phyloP scores from a whole-genome alignment of 768 basidiomycete genomes.

The Mycena olivaceomarginata region DNA sequence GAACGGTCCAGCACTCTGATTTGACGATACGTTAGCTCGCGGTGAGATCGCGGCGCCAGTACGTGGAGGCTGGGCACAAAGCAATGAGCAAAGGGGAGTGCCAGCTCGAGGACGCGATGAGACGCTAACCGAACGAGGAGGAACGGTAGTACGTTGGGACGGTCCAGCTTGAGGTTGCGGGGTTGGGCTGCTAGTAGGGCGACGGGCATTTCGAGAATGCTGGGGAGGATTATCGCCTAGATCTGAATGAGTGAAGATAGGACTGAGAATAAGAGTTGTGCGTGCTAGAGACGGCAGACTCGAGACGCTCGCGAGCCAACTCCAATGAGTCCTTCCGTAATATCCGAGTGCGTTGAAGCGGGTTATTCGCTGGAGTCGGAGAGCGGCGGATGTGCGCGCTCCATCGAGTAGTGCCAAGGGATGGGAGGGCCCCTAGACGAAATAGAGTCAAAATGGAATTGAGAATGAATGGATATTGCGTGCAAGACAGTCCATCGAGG shows the following conservation, averaged over 20 bases:
- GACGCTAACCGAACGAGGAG: no score
- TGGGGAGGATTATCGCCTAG: neutral
- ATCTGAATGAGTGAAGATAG: neutral
- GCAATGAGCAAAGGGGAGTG: neutral
- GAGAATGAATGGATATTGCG: neutral
- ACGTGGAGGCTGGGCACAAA: no score
- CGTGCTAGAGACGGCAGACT: neutral
- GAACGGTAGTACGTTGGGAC: neutral
- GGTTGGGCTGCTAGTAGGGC: neutral
- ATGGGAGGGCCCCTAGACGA: neutral
- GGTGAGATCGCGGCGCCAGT: no score
- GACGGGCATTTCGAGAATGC: no score
- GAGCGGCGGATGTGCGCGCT: no score
- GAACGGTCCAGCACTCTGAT: neutral
- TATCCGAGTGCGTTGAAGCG: neutral
- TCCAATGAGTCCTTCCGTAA: neutral
- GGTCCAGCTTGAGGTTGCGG: neutral
- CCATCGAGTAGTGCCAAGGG: no score
- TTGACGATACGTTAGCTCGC: no score
- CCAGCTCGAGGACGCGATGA: neutral
- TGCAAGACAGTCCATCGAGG: neutral
- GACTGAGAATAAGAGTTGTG: neutral
- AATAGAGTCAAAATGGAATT: neutral
- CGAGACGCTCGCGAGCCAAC: neutral
- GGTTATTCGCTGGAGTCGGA: neutral